A percentile compares a stretch with the other conserved stretches of the same genome.
Conservation (phyloP, 176 grass and related monocot species). For the Triticum monococcum region DNA sequence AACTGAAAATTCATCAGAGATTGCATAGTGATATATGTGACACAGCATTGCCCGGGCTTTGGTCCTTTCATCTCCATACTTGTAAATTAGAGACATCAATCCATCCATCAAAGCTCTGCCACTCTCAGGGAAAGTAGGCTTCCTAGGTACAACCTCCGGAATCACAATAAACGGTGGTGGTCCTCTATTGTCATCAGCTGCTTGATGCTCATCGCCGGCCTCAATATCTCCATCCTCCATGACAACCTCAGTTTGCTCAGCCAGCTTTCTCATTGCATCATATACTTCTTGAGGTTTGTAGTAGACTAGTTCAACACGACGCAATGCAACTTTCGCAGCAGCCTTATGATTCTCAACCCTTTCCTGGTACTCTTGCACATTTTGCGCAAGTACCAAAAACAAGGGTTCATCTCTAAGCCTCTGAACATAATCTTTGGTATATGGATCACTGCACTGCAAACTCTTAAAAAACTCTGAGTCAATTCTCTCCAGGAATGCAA, state of each 20-base stretch:
- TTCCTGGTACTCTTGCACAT: conserved; percentile 88
- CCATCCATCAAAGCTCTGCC: conserved; percentile 72
- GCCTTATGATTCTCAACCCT: conserved; percentile 68
- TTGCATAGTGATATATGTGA: conserved; percentile 95
- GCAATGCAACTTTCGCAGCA: conserved; percentile 76
- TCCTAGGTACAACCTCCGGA: conserved; percentile 80
- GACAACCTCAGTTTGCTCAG: conserved; percentile 49
- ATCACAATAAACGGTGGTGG: conserved; percentile 70
- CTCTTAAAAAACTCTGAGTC: conserved; percentile 94
- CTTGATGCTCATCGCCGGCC: conserved; percentile 47
- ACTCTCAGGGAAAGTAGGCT: conserved; percentile 84
- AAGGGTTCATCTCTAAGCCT: conserved; percentile 91
- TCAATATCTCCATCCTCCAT: conserved; percentile 54
- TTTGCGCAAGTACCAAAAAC: conserved; percentile 89
- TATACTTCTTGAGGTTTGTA: conserved; percentile 98
- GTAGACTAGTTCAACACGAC: conserved; percentile 83
- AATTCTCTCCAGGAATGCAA: conserved; percentile 84
- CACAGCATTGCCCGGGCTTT: conserved; percentile 97
- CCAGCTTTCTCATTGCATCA: conserved; percentile 84
- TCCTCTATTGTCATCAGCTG: conserved; percentile 42
- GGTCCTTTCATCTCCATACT: conserved; percentile 90
- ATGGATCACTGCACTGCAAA: conserved; percentile 79
- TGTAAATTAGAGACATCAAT: conserved; percentile 87
- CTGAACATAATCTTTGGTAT: conserved; percentile 90
- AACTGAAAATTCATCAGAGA: conserved; percentile 83